Evolutionary conservation across 1,139 yeast species (phyloP).

Genomic region (Candida mesenterica): DNA sequence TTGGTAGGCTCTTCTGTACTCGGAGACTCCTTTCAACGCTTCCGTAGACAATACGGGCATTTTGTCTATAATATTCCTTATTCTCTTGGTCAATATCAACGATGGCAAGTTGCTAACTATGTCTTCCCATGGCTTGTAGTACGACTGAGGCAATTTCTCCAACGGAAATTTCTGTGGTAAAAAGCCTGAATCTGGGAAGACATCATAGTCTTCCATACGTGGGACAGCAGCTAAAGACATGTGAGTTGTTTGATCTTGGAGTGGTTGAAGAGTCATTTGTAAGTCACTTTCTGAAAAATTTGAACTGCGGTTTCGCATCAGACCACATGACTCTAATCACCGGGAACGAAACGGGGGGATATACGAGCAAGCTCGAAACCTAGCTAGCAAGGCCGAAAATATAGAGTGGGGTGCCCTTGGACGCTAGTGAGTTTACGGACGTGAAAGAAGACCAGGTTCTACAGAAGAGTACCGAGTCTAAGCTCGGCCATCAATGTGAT

Average conservation of each 20-base stretch:
- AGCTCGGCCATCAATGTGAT: too few relatives aligned
- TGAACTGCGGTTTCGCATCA: too few relatives aligned
- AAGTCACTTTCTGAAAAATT: too few relatives aligned
- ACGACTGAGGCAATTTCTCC: conserved; percentile 54
- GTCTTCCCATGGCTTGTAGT: conserved; percentile 77
- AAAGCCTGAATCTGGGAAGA: conserved; percentile 72
- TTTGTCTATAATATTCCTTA: conserved; percentile 59
- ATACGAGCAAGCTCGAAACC: too few relatives aligned
- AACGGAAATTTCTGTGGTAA: conserved; percentile 71
- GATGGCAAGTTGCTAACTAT: conserved; percentile 68
- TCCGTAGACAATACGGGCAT: conserved; percentile 54
- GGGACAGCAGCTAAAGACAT: conserved; percentile 13
- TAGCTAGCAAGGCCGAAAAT: too few relatives aligned
- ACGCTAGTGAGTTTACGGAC: too few relatives aligned
- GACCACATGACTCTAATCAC: too few relatives aligned
- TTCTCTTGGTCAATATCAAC: conserved; percentile 60
- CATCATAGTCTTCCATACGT: conserved; percentile 58
- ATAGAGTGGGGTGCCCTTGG: too few relatives aligned
- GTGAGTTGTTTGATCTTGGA: not conserved
- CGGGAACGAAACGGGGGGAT: too few relatives aligned
- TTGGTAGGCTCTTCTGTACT: conserved; percentile 77
- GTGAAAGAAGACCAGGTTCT: too few relatives aligned
- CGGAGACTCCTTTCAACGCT: conserved; percentile 39
- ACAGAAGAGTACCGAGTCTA: too few relatives aligned
- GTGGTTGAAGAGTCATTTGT: too few relatives aligned